Evolutionary conservation across 192 early-diverging fungal species (phyloP).

Genomic region (Paraglomus occultum): DNA sequence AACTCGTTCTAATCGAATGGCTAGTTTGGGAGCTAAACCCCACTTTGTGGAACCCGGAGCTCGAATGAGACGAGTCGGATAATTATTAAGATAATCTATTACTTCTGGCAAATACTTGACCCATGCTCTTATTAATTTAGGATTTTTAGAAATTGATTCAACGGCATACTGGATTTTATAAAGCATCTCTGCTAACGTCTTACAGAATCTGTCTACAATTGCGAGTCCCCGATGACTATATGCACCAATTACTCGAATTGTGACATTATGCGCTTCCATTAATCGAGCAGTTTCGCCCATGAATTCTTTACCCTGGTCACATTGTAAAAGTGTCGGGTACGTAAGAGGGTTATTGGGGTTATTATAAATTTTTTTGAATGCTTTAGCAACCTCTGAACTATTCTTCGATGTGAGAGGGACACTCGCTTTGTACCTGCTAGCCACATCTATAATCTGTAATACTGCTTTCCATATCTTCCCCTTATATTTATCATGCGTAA

Average conservation of each 20-base stretch:
- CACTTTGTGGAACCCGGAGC: not conserved
- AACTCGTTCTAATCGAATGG: not conserved
- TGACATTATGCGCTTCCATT: conserved; percentile 15
- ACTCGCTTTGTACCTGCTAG: not conserved
- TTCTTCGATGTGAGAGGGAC: conserved; percentile 15
- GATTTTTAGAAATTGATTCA: conserved; percentile 5
- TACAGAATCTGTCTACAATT: conserved; percentile 3
- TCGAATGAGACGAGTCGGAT: conserved; percentile 12
- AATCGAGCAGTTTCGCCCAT: not conserved
- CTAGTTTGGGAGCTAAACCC: not conserved
- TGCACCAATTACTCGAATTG: not conserved
- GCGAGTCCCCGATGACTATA: conserved; percentile 4
- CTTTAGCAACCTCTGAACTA: conserved; percentile 12
- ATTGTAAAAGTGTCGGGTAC: not conserved
- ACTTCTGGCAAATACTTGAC: conserved; percentile 17
- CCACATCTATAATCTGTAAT: conserved; percentile 15
- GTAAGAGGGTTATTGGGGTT: conserved; percentile 14
- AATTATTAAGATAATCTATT: conserved; percentile 16
- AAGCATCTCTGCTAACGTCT: conserved; percentile 21
- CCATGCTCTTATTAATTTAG: conserved; percentile 17
- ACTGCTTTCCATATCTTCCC: conserved; percentile 3
- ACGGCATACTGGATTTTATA: conserved; percentile 2
- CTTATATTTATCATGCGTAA: conserved; percentile 3
- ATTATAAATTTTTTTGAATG: conserved; percentile 17
- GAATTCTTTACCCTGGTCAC: not conserved